phyloP scores from a whole-genome alignment of 179 eudicot genomes.

The Nepenthes alata region DNA sequence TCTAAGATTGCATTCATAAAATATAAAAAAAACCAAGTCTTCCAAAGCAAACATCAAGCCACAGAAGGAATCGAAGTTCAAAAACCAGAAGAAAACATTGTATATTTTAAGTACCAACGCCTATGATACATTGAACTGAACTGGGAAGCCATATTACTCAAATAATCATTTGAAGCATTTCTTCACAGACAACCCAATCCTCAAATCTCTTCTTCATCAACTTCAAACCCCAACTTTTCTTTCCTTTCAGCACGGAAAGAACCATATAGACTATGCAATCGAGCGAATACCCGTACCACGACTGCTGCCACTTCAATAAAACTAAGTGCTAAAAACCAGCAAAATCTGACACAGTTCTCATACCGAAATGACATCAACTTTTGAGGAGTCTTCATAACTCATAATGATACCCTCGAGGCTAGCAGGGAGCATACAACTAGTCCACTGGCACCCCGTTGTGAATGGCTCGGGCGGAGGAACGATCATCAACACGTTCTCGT shows the following conservation, averaged over 20 bases:
- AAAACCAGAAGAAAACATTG: too few relatives aligned
- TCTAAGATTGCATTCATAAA: too few relatives aligned
- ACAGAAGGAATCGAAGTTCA: too few relatives aligned
- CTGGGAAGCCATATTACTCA: too few relatives aligned
- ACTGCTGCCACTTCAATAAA: not conserved
- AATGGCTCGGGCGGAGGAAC: conserved; percentile 76
- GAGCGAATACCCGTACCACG: not conserved
- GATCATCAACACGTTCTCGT: conserved; percentile 81
- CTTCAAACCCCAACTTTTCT: too few relatives aligned
- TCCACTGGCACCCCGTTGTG: conserved; percentile 89
- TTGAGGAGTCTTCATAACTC: conserved; percentile 85
- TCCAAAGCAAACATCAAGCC: too few relatives aligned
- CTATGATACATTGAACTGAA: too few relatives aligned
- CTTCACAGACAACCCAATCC: too few relatives aligned
- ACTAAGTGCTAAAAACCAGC: not conserved
- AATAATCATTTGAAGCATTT: too few relatives aligned
- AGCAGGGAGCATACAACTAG: conserved; percentile 65
- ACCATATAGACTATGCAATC: not conserved
- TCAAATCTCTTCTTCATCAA: too few relatives aligned
- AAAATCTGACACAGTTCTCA: conserved; percentile 8
- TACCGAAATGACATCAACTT: conserved; percentile 75
- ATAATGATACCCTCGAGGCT: conserved; percentile 77
- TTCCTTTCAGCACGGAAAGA: not conserved
- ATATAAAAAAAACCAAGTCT: too few relatives aligned
- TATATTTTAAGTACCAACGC: too few relatives aligned